Percentiles rank a stretch among this genome's conserved stretches.
Conservation (phyloP, 345 rosid species). For the Bretschneidera sinensis region DNA sequence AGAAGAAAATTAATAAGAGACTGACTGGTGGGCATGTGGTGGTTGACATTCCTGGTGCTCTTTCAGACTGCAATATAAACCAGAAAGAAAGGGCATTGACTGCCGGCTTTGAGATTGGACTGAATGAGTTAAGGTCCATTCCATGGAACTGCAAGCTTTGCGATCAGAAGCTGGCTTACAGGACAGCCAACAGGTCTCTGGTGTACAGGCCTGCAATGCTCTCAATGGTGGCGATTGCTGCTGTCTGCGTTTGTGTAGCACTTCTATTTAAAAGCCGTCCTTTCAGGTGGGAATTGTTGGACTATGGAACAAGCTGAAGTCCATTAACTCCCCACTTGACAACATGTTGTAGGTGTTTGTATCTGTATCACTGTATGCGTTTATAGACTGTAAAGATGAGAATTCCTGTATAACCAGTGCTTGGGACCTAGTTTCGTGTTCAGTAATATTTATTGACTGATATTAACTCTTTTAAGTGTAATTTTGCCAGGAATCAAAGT, state of each 20-base stretch:
- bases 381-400: slow-evolving; percentile 35
- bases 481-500: neutral
- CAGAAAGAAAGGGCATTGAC: slow-evolving; percentile 39
- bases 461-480: slow-evolving; percentile 23
- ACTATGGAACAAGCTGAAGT: slow-evolving; percentile 69
- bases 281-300: slow-evolving; percentile 95
- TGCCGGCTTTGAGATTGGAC: slow-evolving; percentile 58
- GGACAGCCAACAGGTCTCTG: slow-evolving; percentile 47
- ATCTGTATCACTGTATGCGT: slow-evolving; percentile 23
- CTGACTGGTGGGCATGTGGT: slow-evolving; percentile 48
- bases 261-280: slow-evolving; percentile 95
- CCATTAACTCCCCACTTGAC: slow-evolving; percentile 15
- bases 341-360: slow-evolving; percentile 23
- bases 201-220: slow-evolving; percentile 94
- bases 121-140: slow-evolving; percentile 16
- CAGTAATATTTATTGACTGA: slow-evolving; percentile 18
- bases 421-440: slow-evolving; percentile 21
- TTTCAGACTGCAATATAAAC: slow-evolving; percentile 19
- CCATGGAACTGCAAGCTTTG: slow-evolving; percentile 64
- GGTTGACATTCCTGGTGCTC: slow-evolving; percentile 45
- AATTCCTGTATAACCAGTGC: slow-evolving; percentile 26
- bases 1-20: slow-evolving; percentile 66
- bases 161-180: slow-evolving; percentile 49
- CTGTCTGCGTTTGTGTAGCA: slow-evolving; percentile 95
- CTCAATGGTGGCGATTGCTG: slow-evolving; percentile 95